phyloP scores from a whole-genome alignment of 1,284 basidiomycete genomes.

The Heliocybe sulcata region DNA sequence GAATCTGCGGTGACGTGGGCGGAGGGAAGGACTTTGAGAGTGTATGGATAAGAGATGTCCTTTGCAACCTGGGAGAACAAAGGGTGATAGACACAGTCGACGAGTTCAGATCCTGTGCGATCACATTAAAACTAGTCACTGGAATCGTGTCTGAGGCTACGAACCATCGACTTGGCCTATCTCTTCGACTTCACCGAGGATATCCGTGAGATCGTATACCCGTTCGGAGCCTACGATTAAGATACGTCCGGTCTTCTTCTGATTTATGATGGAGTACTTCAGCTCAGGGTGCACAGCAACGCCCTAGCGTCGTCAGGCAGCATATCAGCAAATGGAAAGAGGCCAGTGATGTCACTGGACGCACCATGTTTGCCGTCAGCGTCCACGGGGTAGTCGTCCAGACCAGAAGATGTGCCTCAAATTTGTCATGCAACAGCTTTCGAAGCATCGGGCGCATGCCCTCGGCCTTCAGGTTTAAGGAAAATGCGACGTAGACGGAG shows the following conservation, averaged over 20 bases:
- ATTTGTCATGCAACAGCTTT: constrained; percentile 11
- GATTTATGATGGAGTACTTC: constrained; percentile 59
- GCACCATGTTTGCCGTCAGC: constrained; percentile 89
- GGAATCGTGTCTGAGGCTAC: background rate
- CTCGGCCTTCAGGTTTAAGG: constrained; percentile 31
- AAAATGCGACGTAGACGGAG: constrained; percentile 84
- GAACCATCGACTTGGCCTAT: constrained; percentile 36
- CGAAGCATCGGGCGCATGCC: constrained; percentile 17
- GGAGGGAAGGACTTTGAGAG: constrained; percentile 41
- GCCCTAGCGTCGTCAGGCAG: constrained; percentile 42
- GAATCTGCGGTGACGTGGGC: constrained; percentile 80
- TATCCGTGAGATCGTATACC: constrained; percentile 38
- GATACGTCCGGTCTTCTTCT: constrained; percentile 21
- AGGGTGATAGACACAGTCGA: constrained; percentile 61
- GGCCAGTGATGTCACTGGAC: constrained; percentile 11
- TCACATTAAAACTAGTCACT: background rate
- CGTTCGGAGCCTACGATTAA: constrained; percentile 72
- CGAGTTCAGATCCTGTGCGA: constrained; percentile 50
- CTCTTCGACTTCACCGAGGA: constrained; percentile 46
- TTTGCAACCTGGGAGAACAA: constrained; percentile 43
- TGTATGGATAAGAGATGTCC: constrained; percentile 8
- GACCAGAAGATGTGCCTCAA: constrained; percentile 59
- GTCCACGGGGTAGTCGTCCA: constrained; percentile 99
- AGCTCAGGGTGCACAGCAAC: constrained; percentile 79
- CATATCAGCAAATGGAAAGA: constrained; percentile 3